Percentiles rank a stretch among this genome's conserved stretches.
Evolutionary conservation across 441 rosid species (phyloP).

Genomic region (Mallotus repandus): DNA sequence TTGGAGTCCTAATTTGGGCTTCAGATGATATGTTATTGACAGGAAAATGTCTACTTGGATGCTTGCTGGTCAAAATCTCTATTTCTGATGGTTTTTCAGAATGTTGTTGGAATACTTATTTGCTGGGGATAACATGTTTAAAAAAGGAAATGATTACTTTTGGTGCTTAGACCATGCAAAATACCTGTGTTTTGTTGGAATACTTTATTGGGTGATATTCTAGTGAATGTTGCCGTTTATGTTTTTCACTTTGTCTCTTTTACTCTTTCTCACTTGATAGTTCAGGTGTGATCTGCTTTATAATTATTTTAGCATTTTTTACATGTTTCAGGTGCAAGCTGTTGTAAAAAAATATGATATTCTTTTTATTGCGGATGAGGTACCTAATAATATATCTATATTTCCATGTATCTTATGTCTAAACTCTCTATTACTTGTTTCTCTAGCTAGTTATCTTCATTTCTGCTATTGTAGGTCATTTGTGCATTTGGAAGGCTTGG

Average conservation of each 20-base stretch:
- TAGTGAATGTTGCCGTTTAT: not conserved
- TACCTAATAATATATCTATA: constrained; percentile 23
- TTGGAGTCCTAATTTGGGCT: not conserved
- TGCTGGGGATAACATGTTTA: not conserved
- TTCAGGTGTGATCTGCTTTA: not conserved
- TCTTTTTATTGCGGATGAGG: constrained; percentile 95
- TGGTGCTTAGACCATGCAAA: not conserved
- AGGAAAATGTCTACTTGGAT: not conserved
- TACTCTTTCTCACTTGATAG: not conserved
- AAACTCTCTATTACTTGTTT: constrained; percentile 1
- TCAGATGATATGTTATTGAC: not conserved
- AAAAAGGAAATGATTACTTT: not conserved
- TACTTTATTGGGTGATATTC: not conserved
- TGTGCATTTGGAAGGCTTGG: constrained; percentile 99
- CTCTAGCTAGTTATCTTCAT: constrained; percentile 4
- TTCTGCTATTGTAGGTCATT: constrained; percentile 56
- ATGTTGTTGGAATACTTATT: not conserved
- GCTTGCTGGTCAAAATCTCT: not conserved
- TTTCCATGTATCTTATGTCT: not conserved
- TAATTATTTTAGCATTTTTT: not conserved
- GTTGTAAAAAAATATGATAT: constrained; percentile 86
- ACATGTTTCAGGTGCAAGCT: constrained; percentile 72
- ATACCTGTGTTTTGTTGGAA: not conserved
- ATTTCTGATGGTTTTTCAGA: not conserved
- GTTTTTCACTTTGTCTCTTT: not conserved